Percentiles rank a stretch among this genome's conserved stretches.
Conservation (phyloP, 495 filamentous ascomycete genomes). For the Penicillium flavigenum region DNA sequence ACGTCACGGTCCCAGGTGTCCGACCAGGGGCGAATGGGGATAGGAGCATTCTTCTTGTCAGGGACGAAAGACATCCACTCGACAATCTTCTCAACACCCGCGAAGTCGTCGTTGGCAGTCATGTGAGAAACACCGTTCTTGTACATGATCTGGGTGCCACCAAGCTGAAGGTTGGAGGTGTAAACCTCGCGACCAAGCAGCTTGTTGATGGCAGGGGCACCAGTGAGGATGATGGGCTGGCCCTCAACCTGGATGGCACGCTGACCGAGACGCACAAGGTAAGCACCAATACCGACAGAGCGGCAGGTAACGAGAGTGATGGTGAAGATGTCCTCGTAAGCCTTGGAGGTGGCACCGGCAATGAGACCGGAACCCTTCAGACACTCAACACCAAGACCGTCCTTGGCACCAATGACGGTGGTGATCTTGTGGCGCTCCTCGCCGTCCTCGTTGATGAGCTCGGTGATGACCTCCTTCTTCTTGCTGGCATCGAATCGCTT, state of each 20-base stretch:
- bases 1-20: slow-evolving; percentile 94
- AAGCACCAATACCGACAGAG: slow-evolving; percentile 97
- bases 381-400: slow-evolving; percentile 97
- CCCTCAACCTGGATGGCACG: slow-evolving; percentile 98
- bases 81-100: slow-evolving; percentile 95
- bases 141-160: slow-evolving; percentile 99
- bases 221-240: slow-evolving; percentile 97
- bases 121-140: slow-evolving; percentile 99
- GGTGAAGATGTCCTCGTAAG: slow-evolving; percentile 99
- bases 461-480: slow-evolving; percentile 81
- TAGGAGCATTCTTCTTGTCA: slow-evolving; percentile 84
- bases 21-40: slow-evolving; percentile 79
- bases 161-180: slow-evolving; percentile 97
- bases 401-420: slow-evolving; percentile 90
- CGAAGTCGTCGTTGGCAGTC: slow-evolving; percentile 96
- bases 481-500: slow-evolving; percentile 83
- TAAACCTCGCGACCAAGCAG: slow-evolving; percentile 96
- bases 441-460: slow-evolving; percentile 78
- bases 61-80: slow-evolving; percentile 97
- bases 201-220: slow-evolving; percentile 97
- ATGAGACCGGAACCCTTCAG: slow-evolving; percentile 96
- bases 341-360: slow-evolving; percentile 93
- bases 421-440: slow-evolving; percentile 93
- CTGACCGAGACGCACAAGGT: slow-evolving; percentile 95
- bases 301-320: slow-evolving; percentile 97